Percentiles rank a stretch among this genome's conserved stretches.
These are phyloP conservation scores for Fusarium floridanum DNA, from an alignment of 2,329 filamentous ascomycete species.

Conservation along the genomic window DNA sequence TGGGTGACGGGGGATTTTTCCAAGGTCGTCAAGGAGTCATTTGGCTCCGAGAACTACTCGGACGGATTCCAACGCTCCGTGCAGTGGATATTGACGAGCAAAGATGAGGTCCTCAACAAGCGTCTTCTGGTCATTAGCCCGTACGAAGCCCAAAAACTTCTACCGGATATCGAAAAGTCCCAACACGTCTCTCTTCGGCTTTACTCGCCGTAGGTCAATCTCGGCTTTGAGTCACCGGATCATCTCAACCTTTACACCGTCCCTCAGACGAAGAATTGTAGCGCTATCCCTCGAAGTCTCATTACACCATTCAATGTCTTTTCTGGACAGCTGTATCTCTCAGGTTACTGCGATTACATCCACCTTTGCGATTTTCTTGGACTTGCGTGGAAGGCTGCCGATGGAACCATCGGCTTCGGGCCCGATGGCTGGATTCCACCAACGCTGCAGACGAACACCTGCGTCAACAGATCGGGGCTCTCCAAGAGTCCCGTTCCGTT, in stretches of 20 bases:
- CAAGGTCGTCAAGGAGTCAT: no score
- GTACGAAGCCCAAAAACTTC: no score
- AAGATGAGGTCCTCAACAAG: no score
- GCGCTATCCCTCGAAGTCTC: neutral
- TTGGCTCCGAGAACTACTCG: no score
- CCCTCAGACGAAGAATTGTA: neutral
- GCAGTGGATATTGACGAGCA: no score
- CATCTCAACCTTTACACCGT: neutral
- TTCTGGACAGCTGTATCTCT: slow-evolving; percentile 75
- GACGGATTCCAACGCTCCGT: no score
- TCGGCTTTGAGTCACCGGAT: neutral
- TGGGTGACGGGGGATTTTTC: no score
- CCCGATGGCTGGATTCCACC: slow-evolving; percentile 52
- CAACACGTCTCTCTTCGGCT: neutral
- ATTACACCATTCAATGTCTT: slow-evolving; percentile 72
- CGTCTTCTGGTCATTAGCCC: no score
- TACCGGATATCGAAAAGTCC: no score
- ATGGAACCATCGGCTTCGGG: slow-evolving; percentile 40
- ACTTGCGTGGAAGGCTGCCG: slow-evolving; percentile 50
- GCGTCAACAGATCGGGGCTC: slow-evolving; percentile 43
- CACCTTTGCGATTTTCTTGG: slow-evolving; percentile 65
- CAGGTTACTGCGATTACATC: slow-evolving; percentile 65
- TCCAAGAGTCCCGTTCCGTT: slow-evolving; percentile 53
- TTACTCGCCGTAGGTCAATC: neutral
- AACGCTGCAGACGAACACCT: neutral